These are phyloP conservation scores for Quercus lobata DNA, from an alignment of 331 rosid species.

Conservation along the genomic window DNA sequence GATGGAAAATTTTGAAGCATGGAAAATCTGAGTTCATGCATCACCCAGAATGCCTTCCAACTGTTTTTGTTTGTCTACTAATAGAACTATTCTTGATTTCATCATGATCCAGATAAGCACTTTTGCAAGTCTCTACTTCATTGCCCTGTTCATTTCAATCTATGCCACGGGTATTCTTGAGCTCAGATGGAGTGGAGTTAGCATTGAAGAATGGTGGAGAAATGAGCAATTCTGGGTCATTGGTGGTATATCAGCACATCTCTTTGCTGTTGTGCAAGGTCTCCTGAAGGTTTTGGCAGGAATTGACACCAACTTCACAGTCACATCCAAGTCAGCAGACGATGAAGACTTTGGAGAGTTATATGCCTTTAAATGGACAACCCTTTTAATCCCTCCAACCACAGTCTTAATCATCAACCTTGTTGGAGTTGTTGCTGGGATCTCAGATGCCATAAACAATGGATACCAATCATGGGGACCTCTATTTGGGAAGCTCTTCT, in stretches of 20 bases:
- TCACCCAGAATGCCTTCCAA: background rate
- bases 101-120: slow-evolving; percentile 78
- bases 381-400: slow-evolving; percentile 89
- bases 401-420: slow-evolving; percentile 77
- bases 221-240: slow-evolving; percentile 99
- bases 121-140: slow-evolving; percentile 74
- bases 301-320: slow-evolving; percentile 76
- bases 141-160: slow-evolving; percentile 85
- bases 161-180: slow-evolving; percentile 82
- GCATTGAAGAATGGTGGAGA: slow-evolving; percentile 99
- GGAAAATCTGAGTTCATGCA: background rate
- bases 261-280: slow-evolving; percentile 85
- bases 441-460: slow-evolving; percentile 89
- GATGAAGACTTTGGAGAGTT: slow-evolving; percentile 85
- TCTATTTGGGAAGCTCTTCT: slow-evolving; percentile 91
- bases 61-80: slow-evolving; percentile 1
- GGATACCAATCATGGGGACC: slow-evolving; percentile 93
- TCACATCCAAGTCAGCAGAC: slow-evolving; percentile 79
- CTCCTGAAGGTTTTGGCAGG: slow-evolving; percentile 75
- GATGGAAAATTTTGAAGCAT: background rate
- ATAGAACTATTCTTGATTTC: slow-evolving; percentile 9
- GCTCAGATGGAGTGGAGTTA: slow-evolving; percentile 97
- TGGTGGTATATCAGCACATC: slow-evolving; percentile 84
- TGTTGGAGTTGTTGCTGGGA: slow-evolving; percentile 90
- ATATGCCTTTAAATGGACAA: slow-evolving; percentile 79